Conservation (phyloP, 495 filamentous ascomycete species). For the Penicillium longicatenatum region DNA sequence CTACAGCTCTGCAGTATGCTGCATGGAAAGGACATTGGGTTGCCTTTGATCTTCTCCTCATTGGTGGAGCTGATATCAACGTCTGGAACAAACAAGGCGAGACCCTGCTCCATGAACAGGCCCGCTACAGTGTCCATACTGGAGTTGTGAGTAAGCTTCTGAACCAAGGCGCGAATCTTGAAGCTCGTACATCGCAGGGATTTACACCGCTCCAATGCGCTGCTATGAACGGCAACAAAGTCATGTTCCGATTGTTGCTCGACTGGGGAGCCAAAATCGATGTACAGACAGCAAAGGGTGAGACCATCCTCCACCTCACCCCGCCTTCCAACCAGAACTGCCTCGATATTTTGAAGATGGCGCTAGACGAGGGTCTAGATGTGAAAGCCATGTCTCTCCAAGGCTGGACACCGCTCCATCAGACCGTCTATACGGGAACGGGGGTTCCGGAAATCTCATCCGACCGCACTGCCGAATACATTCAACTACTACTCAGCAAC, state of each 20-base stretch:
- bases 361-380: constrained; percentile 16
- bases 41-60: constrained; percentile 35
- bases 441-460: constrained; percentile 17
- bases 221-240: constrained; percentile 29
- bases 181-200: constrained; percentile 33
- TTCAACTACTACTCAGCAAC: constrained; percentile 25
- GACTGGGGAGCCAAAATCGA: constrained; percentile 31
- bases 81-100: constrained; percentile 31
- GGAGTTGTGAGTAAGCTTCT: constrained; percentile 27
- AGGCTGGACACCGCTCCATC: constrained; percentile 35
- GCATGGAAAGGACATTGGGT: constrained; percentile 30
- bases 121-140: constrained; percentile 6
- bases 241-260: constrained; percentile 30
- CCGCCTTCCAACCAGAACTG: constrained; percentile 26
- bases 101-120: constrained; percentile 32
- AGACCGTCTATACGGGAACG: constrained; percentile 24
- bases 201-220: constrained; percentile 39
- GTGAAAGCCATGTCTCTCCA: constrained; percentile 21
- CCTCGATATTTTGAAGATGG: constrained; percentile 32
- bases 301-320: constrained; percentile 34
- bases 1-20: constrained; percentile 33
- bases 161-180: constrained; percentile 35
- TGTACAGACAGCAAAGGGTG: constrained; percentile 29
- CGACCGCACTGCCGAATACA: constrained; percentile 27
- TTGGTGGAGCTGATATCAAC: constrained; percentile 38